Evolutionary conservation across 495 filamentous ascomycete species (phyloP).

Genomic region (Amorphotheca resinae): DNA sequence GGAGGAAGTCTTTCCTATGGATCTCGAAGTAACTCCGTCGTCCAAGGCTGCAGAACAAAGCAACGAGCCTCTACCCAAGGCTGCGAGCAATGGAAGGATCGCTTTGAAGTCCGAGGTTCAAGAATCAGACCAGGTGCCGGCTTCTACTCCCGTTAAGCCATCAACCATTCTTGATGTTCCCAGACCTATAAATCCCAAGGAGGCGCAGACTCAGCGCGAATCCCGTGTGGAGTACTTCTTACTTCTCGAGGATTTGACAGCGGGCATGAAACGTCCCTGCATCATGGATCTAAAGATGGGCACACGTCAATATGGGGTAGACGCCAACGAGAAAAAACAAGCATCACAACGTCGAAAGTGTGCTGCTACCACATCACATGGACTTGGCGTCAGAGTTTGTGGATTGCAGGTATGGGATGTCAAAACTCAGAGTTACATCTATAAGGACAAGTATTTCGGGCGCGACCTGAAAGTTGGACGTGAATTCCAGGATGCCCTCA

Average conservation of each 20-base stretch:
- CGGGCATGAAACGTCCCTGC: constrained; percentile 91
- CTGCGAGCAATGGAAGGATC: background rate
- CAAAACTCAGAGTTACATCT: constrained; percentile 67
- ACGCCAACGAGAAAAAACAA: constrained; percentile 82
- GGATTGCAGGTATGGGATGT: constrained; percentile 95
- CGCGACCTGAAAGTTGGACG: constrained; percentile 75
- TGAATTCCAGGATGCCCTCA: constrained; percentile 84
- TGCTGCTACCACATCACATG: constrained; percentile 77
- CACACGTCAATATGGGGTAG: constrained; percentile 95
- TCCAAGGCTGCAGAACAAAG: background rate
- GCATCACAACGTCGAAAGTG: constrained; percentile 88
- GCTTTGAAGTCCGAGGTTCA: background rate
- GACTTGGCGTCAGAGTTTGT: constrained; percentile 86
- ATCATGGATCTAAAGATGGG: constrained; percentile 99
- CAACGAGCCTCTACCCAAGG: background rate
- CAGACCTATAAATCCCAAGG: constrained; percentile 59
- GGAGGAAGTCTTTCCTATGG: constrained; percentile 65
- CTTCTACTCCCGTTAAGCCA: constrained; percentile 8
- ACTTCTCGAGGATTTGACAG: constrained; percentile 89
- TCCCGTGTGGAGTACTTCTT: constrained; percentile 81
- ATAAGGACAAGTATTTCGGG: constrained; percentile 96
- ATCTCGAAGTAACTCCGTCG: constrained; percentile 31
- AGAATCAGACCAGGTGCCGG: constrained; percentile 1
- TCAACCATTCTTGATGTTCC: constrained; percentile 27
- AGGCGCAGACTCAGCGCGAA: constrained; percentile 53